Base-by-base conservation (phyloP, 805 yeast species). In the Candida railenensis region DNA sequence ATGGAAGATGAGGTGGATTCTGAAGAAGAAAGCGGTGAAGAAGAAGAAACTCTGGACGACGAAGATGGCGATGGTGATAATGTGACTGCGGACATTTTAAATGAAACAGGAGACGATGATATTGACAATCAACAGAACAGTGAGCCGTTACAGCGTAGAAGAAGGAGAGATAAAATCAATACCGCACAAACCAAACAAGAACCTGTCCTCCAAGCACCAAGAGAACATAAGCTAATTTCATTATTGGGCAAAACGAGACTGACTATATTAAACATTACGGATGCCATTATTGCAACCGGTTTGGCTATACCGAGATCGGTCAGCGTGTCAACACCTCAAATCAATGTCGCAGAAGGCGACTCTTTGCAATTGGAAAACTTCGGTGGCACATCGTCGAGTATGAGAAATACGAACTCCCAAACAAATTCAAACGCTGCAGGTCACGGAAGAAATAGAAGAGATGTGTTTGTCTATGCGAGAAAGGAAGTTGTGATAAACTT, bases 221-320 rank as follows among this genome's bases (percentile, higher is more conserved):
- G 39, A 19, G 22, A 36, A 15, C 34, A 40, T 20, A 28, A 32
- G n/a, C 22, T 40, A 11, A 28, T 28, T 5, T 15, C 34, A 3
- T 34, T 36, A 14, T 44, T 49, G 16, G 28, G 51, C 11, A 49
- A 48, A 7, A 62, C 77, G 0, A 67, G 71, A n/a, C 62, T 66
- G 22, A 64, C 69, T 1, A 56, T 81, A 36, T 53, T 75, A 33
- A 63, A 67, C 48, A 61, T 76, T 42, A 77, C 85, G 1, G 85
- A 81, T 58, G 72, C 70, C 33, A 66, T 80, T 15, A 78, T 82
- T 43, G 78, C 80, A 12, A 77, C 79, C 41, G 82, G 83, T n/a
- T 63, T 82, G 52, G 81, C 83, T 3, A 74, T 77, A 3, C 81
- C 84, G 1, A 58, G 81, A 41, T 76, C 84, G 0, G 73, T 76